Percentiles rank a stretch among this genome's conserved stretches.
phyloP scores from a whole-genome alignment of 129 eudicot species.

The Pulicaria dysenterica region DNA sequence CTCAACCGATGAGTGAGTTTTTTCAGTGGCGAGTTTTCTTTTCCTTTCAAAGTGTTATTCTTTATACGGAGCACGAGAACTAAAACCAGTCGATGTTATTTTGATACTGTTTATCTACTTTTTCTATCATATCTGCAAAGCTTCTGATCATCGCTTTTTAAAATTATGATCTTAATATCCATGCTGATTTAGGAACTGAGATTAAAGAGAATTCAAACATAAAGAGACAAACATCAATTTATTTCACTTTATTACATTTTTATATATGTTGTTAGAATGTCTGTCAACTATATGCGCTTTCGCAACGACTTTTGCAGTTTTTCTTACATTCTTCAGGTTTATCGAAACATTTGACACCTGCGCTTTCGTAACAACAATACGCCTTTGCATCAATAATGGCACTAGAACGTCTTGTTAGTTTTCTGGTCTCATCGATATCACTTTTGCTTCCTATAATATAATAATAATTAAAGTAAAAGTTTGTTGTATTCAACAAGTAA shows the following conservation, averaged over 20 bases:
- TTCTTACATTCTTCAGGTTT: not conserved
- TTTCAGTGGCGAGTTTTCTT: not conserved
- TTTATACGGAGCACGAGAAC: not conserved
- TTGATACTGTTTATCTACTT: not conserved
- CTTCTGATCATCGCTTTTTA: not conserved
- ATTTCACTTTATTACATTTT: not conserved
- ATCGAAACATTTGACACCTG: not conserved
- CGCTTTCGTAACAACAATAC: not conserved
- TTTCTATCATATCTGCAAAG: no score
- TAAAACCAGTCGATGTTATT: conserved; percentile 11
- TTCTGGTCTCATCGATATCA: not conserved
- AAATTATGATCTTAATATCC: not conserved
- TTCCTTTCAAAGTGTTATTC: not conserved
- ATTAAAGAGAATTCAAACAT: not conserved
- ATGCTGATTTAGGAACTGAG: no score
- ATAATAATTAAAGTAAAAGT: no score
- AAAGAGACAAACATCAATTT: not conserved
- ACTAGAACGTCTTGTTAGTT: not conserved
- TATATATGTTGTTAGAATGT: no score
- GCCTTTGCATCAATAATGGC: not conserved
- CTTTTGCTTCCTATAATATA: not conserved
- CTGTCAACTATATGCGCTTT: not conserved
- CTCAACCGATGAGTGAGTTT: conserved; percentile 24
- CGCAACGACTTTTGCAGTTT: not conserved
- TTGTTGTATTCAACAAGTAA: no score